A percentile compares a stretch with the other conserved stretches of the same genome.
Conservation (phyloP, 495 filamentous ascomycete genomes). For the Margaritispora aquatica region DNA sequence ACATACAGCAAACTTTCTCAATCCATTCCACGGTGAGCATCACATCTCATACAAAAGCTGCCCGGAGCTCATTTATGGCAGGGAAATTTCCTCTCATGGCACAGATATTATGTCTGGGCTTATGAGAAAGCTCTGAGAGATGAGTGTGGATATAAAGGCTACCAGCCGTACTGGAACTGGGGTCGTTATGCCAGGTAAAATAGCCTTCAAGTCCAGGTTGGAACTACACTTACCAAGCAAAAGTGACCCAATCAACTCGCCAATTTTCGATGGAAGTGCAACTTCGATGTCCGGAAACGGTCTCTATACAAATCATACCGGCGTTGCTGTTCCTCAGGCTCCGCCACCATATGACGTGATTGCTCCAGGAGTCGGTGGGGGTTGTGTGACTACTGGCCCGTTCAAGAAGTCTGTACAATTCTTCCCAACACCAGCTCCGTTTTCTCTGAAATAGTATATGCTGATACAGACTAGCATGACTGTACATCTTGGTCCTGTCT, state of each 20-base stretch:
- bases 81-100: constrained; percentile 65
- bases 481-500: constrained; percentile 45
- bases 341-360: background rate
- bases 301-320: constrained; percentile 30
- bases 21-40: constrained; percentile 50
- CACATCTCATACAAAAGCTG: background rate
- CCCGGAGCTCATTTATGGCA: background rate
- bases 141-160: constrained; percentile 64
- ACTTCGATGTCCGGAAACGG: constrained; percentile 61
- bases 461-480: constrained; percentile 27
- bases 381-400: constrained; percentile 56
- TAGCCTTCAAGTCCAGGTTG: background rate
- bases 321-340: constrained; percentile 25
- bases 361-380: constrained; percentile 50
- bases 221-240: background rate
- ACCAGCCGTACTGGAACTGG: constrained; percentile 23
- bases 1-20: constrained; percentile 54
- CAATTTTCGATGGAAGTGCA: constrained; percentile 57
- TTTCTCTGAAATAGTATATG: background rate
- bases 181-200: background rate
- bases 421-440: background rate
- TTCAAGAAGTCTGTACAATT: constrained; percentile 31
- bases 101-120: constrained; percentile 56
- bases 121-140: constrained; percentile 63
- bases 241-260: constrained; percentile 43